These are phyloP conservation scores for Pulveroboletus sp. DNA, from an alignment of 768 basidiomycete genomes.

Conservation along the genomic window DNA sequence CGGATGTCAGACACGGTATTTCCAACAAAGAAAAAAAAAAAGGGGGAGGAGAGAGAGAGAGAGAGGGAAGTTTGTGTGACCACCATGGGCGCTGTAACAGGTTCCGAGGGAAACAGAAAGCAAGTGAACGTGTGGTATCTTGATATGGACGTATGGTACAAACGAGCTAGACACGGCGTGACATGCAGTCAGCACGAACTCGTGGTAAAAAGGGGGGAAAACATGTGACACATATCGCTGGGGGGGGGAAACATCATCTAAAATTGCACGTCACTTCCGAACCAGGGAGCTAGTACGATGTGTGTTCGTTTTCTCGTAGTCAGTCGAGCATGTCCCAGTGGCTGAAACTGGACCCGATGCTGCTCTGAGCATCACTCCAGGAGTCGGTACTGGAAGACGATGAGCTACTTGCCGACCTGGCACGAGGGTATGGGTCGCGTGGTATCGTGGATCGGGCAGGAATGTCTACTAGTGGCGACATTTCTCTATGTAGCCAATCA, in stretches of 20 bases:
- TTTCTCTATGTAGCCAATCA: not conserved
- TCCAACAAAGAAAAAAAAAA: too few relatives aligned
- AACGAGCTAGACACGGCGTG: too few relatives aligned
- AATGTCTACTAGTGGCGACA: not conserved
- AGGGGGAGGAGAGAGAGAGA: too few relatives aligned
- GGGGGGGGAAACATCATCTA: not conserved
- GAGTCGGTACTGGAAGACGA: slow-evolving; percentile 15
- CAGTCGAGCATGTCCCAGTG: slow-evolving; percentile 21
- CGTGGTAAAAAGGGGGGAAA: not conserved
- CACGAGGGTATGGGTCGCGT: not conserved
- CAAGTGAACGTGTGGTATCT: not conserved
- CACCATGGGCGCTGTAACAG: not conserved
- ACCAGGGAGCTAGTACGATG: not conserved
- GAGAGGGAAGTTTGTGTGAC: too few relatives aligned
- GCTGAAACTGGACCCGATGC: slow-evolving; percentile 2
- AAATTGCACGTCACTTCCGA: not conserved
- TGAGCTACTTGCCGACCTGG: not conserved
- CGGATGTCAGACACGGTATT: too few relatives aligned
- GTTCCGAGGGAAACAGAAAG: not conserved
- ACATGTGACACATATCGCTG: not conserved
- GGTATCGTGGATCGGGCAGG: not conserved
- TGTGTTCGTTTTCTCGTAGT: not conserved
- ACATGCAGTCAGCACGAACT: too few relatives aligned
- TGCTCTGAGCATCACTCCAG: slow-evolving; percentile 29
- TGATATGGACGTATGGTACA: too few relatives aligned